A percentile compares a stretch with the other conserved stretches of the same genome.
Evolutionary conservation across 257 asterid genomes (phyloP).

Genomic region (Solanum corneliomulleri): DNA sequence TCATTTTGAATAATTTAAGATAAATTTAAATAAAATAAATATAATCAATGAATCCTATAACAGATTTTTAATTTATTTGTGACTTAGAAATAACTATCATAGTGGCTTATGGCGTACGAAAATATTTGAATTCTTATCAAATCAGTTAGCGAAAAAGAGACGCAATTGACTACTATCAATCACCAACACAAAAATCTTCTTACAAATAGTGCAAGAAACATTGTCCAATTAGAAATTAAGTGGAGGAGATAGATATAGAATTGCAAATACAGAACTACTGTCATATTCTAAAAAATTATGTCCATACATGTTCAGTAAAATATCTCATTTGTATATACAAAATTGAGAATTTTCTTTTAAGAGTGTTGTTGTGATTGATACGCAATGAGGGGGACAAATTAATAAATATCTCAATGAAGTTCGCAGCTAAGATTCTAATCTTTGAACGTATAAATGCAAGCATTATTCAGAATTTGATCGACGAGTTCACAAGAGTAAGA

Average conservation of each 20-base stretch:
- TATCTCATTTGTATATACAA: neutral
- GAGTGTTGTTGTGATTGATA: neutral
- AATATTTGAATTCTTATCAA: neutral
- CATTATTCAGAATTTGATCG: neutral
- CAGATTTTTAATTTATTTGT: neutral
- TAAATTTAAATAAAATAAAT: neutral
- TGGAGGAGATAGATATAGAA: neutral
- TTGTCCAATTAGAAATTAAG: neutral
- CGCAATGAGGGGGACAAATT: neutral
- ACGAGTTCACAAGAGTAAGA: conserved; percentile 22
- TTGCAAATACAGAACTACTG: neutral
- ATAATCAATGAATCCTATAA: neutral
- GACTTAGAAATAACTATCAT: neutral
- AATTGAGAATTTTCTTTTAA: neutral
- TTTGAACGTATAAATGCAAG: neutral
- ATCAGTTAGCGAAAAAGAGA: neutral
- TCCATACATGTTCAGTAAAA: neutral
- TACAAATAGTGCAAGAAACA: neutral
- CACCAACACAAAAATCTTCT: neutral
- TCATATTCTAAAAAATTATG: neutral
- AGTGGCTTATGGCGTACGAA: neutral
- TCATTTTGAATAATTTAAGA: neutral
- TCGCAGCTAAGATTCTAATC: neutral
- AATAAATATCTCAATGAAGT: neutral
- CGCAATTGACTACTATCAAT: neutral